Percentiles rank a stretch among this genome's conserved stretches.
Evolutionary conservation across 1,139 yeast genomes (phyloP).

Genomic region (Nakaseomyces uthaithaninus): DNA sequence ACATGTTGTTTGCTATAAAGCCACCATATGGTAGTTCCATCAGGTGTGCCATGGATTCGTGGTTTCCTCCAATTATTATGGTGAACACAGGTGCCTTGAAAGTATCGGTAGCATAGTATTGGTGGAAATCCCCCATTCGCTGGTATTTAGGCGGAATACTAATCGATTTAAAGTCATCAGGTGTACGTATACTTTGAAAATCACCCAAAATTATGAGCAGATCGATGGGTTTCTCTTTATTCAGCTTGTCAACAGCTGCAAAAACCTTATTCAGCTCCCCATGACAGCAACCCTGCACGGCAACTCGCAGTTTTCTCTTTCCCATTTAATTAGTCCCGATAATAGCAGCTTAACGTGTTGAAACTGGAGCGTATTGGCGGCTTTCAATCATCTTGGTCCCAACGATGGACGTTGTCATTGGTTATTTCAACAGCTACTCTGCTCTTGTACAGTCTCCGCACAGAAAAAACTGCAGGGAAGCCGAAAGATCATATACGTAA

Average conservation of each 20-base stretch:
- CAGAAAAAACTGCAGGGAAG: too few species aligned
- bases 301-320: slow-evolving; percentile 36
- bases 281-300: slow-evolving; percentile 91
- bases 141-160: slow-evolving; percentile 50
- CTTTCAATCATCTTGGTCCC: too few species aligned
- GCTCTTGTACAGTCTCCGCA: too few species aligned
- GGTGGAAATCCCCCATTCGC: slow-evolving; percentile 66
- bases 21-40: slow-evolving; percentile 80
- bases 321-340: neutral
- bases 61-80: slow-evolving; percentile 89
- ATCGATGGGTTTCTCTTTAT: slow-evolving; percentile 38
- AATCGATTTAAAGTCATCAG: slow-evolving; percentile 57
- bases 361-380: too few species aligned
- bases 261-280: slow-evolving; percentile 69
- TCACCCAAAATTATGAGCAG: slow-evolving; percentile 84
- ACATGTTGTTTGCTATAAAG: slow-evolving; percentile 90
- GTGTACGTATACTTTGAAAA: slow-evolving; percentile 53
- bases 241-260: slow-evolving; percentile 25
- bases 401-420: too few species aligned
- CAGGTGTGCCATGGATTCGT: slow-evolving; percentile 76
- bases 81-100: slow-evolving; percentile 64
- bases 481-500: too few species aligned
- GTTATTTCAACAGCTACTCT: too few species aligned
- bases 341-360: too few species aligned
- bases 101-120: slow-evolving; percentile 53